Evolutionary conservation across 768 basidiomycete species (phyloP), one percentile per base, ranked within the genome.

Genomic region (Russula virescens): DNA sequence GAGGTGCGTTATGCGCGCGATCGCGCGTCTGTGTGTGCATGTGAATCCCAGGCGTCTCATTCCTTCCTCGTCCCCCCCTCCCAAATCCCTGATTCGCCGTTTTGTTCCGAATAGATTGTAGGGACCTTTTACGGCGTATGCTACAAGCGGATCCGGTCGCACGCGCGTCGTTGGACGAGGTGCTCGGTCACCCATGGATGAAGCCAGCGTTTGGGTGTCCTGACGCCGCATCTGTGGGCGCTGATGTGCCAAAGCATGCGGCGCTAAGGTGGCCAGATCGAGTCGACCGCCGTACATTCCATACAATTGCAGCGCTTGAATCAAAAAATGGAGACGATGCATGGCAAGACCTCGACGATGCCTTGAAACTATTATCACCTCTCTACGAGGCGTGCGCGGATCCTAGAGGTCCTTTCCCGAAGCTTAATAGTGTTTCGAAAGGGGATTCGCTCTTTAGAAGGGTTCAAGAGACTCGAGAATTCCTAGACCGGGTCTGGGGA

Each of bases 221-320:
- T 43, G 13, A 11, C 9, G 25, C 9, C 5, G 13, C 18, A 18
- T n/a, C 2, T 19, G 25, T 28, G 5, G 26, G 42, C 49, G 16
- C 25, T 23, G 34, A 28, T 8, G 21, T 26, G n/a, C 43, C 49
- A 19, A 53, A 7, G 11, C 28, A 42, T 21, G 56, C 56, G 10
- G 50, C 45, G 26, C 46, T 58, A 26, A 58, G 8, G 45, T 53
- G 56, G 51, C 51, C 45, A 25, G 56, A 53, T 23, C n/a, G 58
- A 45, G 25, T 53, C 21, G 45, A 47, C 35, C n/a, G 8, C 50
- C 9, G 16, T 19, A 8, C 0, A 19, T 51, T 62, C 49, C 9
- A 21, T 55, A 23, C 3, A 31, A 14, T 18, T 31, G 45, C n/a
- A 23, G 60, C 46, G 38, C 23, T 47, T 25, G 52, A 54, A 5